Evolutionary conservation across 164 flowering plant genomes (phyloP).

Genomic region (Annona squamosa): DNA sequence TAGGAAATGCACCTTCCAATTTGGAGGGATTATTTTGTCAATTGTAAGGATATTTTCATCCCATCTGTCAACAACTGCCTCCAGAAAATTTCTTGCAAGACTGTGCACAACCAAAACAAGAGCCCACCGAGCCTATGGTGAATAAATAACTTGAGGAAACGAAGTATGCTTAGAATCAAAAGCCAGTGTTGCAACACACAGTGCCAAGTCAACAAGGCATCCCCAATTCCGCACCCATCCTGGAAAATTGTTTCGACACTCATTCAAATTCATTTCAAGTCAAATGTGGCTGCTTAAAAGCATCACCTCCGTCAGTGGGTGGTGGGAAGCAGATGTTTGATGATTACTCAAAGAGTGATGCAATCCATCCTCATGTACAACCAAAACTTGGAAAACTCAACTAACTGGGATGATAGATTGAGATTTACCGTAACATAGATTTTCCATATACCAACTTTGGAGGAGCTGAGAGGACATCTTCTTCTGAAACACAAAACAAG

Average conservation of each 20-base stretch:
- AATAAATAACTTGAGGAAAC: neutral
- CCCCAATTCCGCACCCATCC: neutral
- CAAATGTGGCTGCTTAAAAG: neutral
- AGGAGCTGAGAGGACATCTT: slow-evolving; percentile 89
- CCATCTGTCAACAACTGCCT: slow-evolving; percentile 67
- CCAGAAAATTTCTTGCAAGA: slow-evolving; percentile 63
- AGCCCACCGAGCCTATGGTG: neutral
- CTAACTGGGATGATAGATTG: neutral
- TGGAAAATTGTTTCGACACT: neutral
- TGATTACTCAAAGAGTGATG: neutral
- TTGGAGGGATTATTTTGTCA: slow-evolving; percentile 55
- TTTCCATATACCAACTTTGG: slow-evolving; percentile 90
- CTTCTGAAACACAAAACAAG: slow-evolving; percentile 44
- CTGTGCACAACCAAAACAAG: slow-evolving; percentile 27
- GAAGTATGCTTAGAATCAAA: neutral
- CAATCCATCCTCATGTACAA: neutral
- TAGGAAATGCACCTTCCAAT: slow-evolving; percentile 59
- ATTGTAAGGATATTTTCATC: slow-evolving; percentile 54
- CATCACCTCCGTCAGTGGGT: neutral
- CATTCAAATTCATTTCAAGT: neutral
- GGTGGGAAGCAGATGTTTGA: neutral
- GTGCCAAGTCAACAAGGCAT: neutral
- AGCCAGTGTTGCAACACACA: neutral
- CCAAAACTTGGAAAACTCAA: neutral
- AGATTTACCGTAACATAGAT: slow-evolving; percentile 54